Base-by-base conservation (phyloP, 2,329 filamentous ascomycete species). In the Didymella keratinophila region DNA sequence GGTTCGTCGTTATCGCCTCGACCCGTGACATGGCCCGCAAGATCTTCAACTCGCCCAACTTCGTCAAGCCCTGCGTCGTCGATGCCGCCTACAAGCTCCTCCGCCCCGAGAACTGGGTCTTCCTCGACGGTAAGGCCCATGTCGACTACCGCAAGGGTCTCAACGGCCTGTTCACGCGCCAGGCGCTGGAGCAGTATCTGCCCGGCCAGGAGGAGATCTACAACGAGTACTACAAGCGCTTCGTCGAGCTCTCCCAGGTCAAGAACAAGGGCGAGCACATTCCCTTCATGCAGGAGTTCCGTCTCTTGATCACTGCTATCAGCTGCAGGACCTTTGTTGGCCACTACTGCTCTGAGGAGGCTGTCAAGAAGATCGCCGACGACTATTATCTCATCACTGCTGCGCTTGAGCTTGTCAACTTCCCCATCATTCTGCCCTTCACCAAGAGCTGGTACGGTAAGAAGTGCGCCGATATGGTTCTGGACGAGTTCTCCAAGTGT, bases 391-490 rank as follows among this genome's bases (percentile, higher is more conserved):
- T 94, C 65, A 96, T 98, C 75, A 98, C 95, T 14, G 94, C 91
- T 57, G 95, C 95, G 21, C 86, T 98, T 67, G 95, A 99, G 79
- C 86, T 98, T 45, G 95, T 99, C 83, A 98, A 98, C 83, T 73
- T 74, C 61, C 71, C 95, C 59, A 90, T 98, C 79, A 97, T 98
- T 75, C 80, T 98, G 39, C 94, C 94, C 37, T 98, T 87, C 83
- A 97, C 93, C 75, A 94, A 93, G 83, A 93, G 93, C 5, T 98
- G 93, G 93, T 96, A 96, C 74, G 95, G 94, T 70, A 97, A 97
- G 85, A 96, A 93, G 82, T 92, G 93, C 28, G 89, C 94, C 58
- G 92, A 97, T 72, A 92, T 96, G 88, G 92, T 97, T 32, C 83
- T 98, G 65, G 85, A 84, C 47, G 93, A 97, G 76, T 98, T 98